Evolutionary conservation across 495 filamentous ascomycete genomes (phyloP).

Genomic region (Trichoderma virens): DNA sequence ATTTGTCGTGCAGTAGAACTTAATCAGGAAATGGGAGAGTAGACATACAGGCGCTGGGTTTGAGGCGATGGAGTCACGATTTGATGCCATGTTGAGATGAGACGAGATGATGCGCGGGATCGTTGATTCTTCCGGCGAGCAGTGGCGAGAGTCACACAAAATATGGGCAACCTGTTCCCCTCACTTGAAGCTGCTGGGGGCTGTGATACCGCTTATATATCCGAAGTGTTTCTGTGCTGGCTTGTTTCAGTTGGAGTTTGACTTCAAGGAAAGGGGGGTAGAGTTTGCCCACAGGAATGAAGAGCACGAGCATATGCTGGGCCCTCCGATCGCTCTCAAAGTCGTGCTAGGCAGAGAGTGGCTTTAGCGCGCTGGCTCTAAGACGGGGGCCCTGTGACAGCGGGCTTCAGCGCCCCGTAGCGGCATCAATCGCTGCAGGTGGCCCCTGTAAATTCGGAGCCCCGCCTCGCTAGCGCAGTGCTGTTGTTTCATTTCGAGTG

Average conservation of each 20-base stretch:
- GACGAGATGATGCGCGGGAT: background rate
- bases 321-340: no score
- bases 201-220: background rate
- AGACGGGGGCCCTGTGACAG: background rate
- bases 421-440: background rate
- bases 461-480: background rate
- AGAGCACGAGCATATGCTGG: background rate
- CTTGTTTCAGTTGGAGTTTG: background rate
- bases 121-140: background rate
- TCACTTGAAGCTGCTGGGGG: background rate
- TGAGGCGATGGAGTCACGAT: slow-evolving; percentile 1
- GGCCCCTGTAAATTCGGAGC: background rate
- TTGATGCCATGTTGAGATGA: slow-evolving; percentile 1
- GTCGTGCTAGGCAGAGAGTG: no score
- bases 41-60: background rate
- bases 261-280: background rate
- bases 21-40: background rate
- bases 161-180: background rate
- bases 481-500: no score
- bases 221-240: background rate
- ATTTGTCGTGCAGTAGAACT: background rate
- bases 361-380: background rate
- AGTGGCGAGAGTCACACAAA: background rate
- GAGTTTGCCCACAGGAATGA: background rate
- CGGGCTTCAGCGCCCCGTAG: background rate